These are phyloP conservation scores for Mycena vitilis DNA, from an alignment of 768 basidiomycete species.

Conservation along the genomic window DNA sequence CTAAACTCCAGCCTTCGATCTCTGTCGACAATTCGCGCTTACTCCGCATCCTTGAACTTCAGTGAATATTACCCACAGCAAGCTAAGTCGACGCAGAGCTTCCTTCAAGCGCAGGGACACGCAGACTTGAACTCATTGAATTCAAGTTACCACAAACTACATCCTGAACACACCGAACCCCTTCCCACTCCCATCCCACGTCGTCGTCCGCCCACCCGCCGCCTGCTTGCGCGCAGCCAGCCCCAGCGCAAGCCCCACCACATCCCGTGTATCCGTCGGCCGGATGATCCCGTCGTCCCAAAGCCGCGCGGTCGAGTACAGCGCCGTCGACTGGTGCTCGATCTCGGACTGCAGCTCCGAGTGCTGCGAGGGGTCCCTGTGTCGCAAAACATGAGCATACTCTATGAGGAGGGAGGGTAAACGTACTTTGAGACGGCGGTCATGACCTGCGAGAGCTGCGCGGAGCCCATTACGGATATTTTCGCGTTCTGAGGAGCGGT, in stretches of 20 bases:
- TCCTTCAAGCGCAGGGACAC: no score
- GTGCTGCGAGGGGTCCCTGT: conserved; percentile 85
- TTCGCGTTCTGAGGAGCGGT: conserved; percentile 76
- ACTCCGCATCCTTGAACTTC: no score
- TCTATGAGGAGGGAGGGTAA: not conserved
- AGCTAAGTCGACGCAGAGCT: no score
- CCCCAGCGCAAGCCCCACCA: conserved; percentile 88
- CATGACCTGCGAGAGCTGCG: conserved; percentile 95
- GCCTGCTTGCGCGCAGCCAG: conserved; percentile 54
- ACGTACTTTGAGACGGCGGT: conserved; percentile 83
- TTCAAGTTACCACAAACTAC: no score
- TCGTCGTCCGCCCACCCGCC: no score
- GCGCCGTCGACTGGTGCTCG: conserved; percentile 87
- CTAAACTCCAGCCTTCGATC: no score
- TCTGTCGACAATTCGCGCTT: not conserved
- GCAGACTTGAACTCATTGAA: no score
- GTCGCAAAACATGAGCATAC: not conserved
- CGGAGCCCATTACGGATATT: conserved; percentile 95
- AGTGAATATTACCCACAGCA: no score
- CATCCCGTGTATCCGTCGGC: conserved; percentile 89
- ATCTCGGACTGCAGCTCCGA: conserved; percentile 81
- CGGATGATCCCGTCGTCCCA: conserved; percentile 96
- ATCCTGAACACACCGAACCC: no score
- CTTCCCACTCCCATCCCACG: no score
- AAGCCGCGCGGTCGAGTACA: conserved; percentile 91